A percentile compares a stretch with the other conserved stretches of the same genome.
Conservation (phyloP, 805 yeast genomes). For the Cyberlindnera euphorbiiphila region DNA sequence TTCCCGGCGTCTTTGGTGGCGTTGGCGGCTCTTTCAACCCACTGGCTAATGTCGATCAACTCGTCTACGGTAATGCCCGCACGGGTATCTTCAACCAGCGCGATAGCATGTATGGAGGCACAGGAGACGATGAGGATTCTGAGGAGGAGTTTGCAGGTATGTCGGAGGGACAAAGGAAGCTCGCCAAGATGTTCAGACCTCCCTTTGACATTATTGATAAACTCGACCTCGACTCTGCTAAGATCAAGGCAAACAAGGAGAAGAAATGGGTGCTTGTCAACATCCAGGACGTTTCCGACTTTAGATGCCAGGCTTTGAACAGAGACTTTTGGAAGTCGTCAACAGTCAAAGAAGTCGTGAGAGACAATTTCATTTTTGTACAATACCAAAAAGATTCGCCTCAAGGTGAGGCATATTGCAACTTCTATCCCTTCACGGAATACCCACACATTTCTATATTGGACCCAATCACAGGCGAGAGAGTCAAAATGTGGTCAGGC, state of each 20-base stretch:
- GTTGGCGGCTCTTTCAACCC: conserved; percentile 32
- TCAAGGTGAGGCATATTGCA: conserved; percentile 65
- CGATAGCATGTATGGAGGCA: conserved; percentile 14
- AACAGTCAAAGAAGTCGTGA: conserved; percentile 59
- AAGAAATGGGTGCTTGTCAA: conserved; percentile 84
- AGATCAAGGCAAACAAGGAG: conserved; percentile 53
- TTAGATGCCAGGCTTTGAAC: conserved; percentile 84
- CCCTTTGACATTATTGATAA: conserved; percentile 86
- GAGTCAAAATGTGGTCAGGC: conserved; percentile 72
- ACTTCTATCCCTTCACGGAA: conserved; percentile 64
- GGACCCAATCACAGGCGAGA: conserved; percentile 95
- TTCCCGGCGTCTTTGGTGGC: conserved; percentile 36
- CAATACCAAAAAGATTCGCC: conserved; percentile 81
- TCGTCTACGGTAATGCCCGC: conserved; percentile 32
- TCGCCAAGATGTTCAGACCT: conserved; percentile 84
- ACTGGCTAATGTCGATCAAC: conserved; percentile 6
- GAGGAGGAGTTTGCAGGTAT: conserved; percentile 35
- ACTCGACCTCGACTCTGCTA: conserved; percentile 69
- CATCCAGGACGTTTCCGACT: conserved; percentile 81
- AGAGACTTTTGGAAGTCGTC: conserved; percentile 87
- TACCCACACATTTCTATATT: conserved; percentile 89
- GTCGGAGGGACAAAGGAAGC: conserved; percentile 51
- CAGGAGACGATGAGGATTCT: conserved; percentile 24
- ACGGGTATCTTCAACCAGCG: conserved; percentile 36
- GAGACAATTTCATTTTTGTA: conserved; percentile 70